Percentiles rank a stretch among this genome's conserved stretches.
Conservation (phyloP, 352 stramenopile genomes). For the Phytophthora sp. region DNA sequence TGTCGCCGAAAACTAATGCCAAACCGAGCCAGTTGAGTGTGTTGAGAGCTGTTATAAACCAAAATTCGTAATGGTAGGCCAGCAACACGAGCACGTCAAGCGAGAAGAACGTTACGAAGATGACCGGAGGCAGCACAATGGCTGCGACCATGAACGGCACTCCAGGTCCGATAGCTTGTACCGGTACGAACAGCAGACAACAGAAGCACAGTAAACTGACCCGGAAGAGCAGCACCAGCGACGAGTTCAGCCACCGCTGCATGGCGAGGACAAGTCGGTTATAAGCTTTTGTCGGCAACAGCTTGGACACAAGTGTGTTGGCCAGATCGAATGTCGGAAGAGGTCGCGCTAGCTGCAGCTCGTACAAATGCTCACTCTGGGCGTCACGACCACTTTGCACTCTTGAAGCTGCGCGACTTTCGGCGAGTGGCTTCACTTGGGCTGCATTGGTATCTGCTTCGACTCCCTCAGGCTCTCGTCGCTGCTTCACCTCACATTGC, state of each 20-base stretch:
- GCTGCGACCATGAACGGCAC: conserved; percentile 10
- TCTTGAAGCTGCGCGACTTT: neutral
- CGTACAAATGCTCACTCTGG: conserved; percentile 17
- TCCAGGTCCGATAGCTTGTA: neutral
- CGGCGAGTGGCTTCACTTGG: neutral
- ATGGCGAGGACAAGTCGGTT: conserved; percentile 1
- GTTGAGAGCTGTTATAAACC: conserved; percentile 21
- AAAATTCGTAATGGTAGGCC: conserved; percentile 21
- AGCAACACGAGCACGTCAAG: conserved; percentile 24
- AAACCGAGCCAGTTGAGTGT: conserved; percentile 16
- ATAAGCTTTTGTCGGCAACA: conserved; percentile 3
- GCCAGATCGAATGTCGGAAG: conserved; percentile 12
- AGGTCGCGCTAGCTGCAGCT: conserved; percentile 14
- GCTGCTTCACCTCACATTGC: neutral
- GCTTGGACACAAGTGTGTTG: conserved; percentile 13
- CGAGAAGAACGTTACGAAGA: conserved; percentile 26
- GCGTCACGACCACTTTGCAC: neutral
- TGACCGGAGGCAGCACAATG: conserved; percentile 10
- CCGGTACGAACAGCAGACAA: conserved; percentile 15
- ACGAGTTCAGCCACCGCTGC: conserved; percentile 10
- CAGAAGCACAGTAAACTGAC: conserved; percentile 21
- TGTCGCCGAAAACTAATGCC: conserved; percentile 19
- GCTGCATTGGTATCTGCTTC: neutral
- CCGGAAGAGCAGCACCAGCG: conserved; percentile 15
- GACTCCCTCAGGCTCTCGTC: neutral